Evolutionary conservation across 371 early-diverging fungal genomes (phyloP).

Genomic region (Circinella umbellata): DNA sequence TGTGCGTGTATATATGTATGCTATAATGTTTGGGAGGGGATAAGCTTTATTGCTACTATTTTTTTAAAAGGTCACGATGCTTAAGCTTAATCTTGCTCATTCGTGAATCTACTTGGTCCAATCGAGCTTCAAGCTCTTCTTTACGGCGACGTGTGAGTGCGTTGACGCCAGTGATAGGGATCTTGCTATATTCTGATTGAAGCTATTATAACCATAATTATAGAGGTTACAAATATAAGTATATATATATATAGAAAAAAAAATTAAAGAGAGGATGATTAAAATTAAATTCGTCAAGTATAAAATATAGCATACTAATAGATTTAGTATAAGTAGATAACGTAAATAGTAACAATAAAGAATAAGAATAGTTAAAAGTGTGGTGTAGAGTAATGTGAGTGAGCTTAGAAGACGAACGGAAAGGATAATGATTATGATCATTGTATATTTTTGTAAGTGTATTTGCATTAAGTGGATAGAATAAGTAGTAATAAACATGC

Average conservation of each 20-base stretch:
- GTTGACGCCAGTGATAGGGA: constrained; percentile 57
- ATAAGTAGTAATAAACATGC: background rate
- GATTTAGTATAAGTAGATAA: too few relatives aligned
- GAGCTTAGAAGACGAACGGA: background rate
- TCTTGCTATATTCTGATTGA: constrained; percentile 60
- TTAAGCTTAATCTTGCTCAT: constrained; percentile 38
- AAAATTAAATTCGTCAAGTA: too few relatives aligned
- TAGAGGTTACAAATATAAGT: background rate
- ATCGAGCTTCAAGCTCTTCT: constrained; percentile 57
- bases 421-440: background rate
- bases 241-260: constrained; percentile 7
- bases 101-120: constrained; percentile 45
- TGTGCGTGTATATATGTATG: too few relatives aligned
- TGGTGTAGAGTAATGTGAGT: too few relatives aligned
- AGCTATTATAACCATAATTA: constrained; percentile 19
- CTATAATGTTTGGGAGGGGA: background rate
- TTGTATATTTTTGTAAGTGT: too few relatives aligned
- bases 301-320: too few relatives aligned
- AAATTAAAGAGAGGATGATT: background rate
- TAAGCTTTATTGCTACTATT: background rate
- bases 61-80: constrained; percentile 13
- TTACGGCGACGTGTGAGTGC: constrained; percentile 52
- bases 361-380: too few relatives aligned
- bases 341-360: too few relatives aligned
- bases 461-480: background rate